phyloP scores from a whole-genome alignment of 2,329 filamentous ascomycete genomes.

The Trichoderma guizhouense region DNA sequence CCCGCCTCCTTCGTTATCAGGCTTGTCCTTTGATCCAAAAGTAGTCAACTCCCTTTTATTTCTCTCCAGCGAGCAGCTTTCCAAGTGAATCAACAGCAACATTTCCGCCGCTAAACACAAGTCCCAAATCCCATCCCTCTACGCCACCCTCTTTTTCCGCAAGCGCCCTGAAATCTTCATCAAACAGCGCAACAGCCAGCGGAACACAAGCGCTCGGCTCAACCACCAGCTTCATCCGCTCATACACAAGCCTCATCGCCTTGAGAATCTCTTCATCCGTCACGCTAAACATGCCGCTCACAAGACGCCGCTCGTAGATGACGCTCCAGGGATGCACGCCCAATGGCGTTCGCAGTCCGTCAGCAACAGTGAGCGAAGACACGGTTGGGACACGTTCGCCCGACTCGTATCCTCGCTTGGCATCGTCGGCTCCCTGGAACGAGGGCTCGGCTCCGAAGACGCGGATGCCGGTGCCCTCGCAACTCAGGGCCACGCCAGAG shows the following conservation, averaged over 20 bases:
- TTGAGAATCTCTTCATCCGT: constrained; percentile 76
- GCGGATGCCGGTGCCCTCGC: constrained; percentile 64
- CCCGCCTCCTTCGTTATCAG: not conserved
- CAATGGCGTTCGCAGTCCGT: constrained; percentile 82
- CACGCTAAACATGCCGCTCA: constrained; percentile 68
- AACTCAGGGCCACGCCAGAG: constrained; percentile 74
- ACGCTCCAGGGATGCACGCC: constrained; percentile 73
- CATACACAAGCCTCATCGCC: constrained; percentile 74
- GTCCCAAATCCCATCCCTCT: constrained; percentile 67
- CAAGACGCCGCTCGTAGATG: constrained; percentile 68
- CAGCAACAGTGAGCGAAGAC: constrained; percentile 76
- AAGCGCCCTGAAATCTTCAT: constrained; percentile 74
- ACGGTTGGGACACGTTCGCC: constrained; percentile 66
- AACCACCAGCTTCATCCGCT: constrained; percentile 85
- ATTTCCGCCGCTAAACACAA: constrained; percentile 61
- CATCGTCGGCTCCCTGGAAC: constrained; percentile 82
- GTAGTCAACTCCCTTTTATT: not conserved
- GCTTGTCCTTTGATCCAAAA: not conserved
- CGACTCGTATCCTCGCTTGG: constrained; percentile 62
- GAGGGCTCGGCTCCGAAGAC: constrained; percentile 88
- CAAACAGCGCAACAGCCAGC: constrained; percentile 76
- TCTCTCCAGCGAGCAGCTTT: constrained; percentile 41
- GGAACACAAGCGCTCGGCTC: constrained; percentile 87
- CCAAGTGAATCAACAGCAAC: constrained; percentile 53
- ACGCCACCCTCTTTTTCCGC: constrained; percentile 69